Conservation (phyloP, 2,329 filamentous ascomycete genomes). For the Trichoderma atroviride region DNA sequence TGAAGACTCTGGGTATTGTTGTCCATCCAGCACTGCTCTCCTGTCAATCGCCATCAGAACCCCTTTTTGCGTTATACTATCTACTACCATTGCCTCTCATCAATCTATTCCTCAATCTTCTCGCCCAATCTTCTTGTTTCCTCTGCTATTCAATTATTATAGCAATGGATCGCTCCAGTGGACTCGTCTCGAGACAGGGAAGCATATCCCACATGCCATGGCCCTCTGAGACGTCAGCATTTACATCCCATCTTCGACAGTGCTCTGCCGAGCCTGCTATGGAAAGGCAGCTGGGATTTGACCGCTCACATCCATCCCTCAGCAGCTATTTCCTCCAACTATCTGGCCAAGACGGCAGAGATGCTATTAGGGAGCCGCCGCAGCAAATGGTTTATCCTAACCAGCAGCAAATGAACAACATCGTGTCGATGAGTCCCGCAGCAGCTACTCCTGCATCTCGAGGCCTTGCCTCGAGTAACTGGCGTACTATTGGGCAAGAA, state of each 20-base stretch:
- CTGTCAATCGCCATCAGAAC: neutral
- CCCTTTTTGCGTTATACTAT: neutral
- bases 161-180: constrained; percentile 21
- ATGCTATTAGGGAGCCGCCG: neutral
- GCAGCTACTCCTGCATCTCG: neutral
- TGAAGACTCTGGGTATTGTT: neutral
- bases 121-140: neutral
- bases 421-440: neutral
- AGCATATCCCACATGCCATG: constrained; percentile 17
- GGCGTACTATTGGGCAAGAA: neutral
- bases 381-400: neutral
- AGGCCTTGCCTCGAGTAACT: constrained; percentile 8
- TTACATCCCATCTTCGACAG: constrained; percentile 14
- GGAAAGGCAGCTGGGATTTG: constrained; percentile 8
- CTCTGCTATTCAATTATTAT: neutral
- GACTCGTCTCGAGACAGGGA: constrained; percentile 17
- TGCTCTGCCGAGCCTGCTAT: constrained; percentile 21
- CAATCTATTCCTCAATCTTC: neutral
- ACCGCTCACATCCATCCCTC: neutral
- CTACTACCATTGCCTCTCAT: neutral
- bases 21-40: neutral
- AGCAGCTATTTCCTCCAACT: neutral
- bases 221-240: neutral
- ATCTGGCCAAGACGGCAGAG: neutral
- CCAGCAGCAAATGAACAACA: constrained; percentile 3